These are phyloP conservation scores for Fusarium papillatum DNA, from an alignment of 2,329 filamentous ascomycete species.

Conservation along the genomic window DNA sequence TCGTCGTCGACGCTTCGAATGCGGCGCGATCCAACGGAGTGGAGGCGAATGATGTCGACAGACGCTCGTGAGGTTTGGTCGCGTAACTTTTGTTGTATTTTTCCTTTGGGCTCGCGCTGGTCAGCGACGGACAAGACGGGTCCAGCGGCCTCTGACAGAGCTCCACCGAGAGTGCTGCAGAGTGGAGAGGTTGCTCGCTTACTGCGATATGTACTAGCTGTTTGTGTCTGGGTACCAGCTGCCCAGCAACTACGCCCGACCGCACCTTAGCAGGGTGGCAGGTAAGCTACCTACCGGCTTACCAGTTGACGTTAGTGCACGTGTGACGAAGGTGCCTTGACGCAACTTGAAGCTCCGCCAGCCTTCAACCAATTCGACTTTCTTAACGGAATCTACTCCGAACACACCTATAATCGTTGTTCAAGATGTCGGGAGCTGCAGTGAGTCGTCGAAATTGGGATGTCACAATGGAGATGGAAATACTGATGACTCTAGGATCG, in stretches of 20 bases:
- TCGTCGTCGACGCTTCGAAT: neutral
- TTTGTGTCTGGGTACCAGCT: slow-evolving; percentile 29
- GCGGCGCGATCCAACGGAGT: neutral
- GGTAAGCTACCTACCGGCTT: slow-evolving; percentile 6
- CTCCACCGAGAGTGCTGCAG: neutral
- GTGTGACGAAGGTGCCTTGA: slow-evolving; percentile 36
- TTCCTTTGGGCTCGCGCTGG: slow-evolving; percentile 26
- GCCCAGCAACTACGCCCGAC: slow-evolving; percentile 20
- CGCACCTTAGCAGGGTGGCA: neutral
- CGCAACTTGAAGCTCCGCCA: slow-evolving; percentile 27
- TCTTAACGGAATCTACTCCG: neutral
- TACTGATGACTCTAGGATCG: slow-evolving; percentile 73
- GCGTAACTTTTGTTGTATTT: slow-evolving; percentile 41
- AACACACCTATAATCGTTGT: slow-evolving; percentile 12
- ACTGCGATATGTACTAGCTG: slow-evolving; percentile 7
- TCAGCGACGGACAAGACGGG: slow-evolving; percentile 7
- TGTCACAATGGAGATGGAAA: neutral
- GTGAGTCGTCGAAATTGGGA: slow-evolving; percentile 31
- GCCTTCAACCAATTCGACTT: slow-evolving; percentile 8
- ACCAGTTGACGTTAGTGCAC: slow-evolving; percentile 7
- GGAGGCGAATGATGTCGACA: neutral
- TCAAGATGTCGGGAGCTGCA: slow-evolving; percentile 50
- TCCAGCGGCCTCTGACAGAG: slow-evolving; percentile 4
- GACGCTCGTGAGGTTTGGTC: slow-evolving; percentile 18
- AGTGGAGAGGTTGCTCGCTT: slow-evolving; percentile 9